Percentiles rank a stretch among this genome's conserved stretches.
phyloP scores from a whole-genome alignment of 169 alveolate genomes.

The Eimeria acervulina region DNA sequence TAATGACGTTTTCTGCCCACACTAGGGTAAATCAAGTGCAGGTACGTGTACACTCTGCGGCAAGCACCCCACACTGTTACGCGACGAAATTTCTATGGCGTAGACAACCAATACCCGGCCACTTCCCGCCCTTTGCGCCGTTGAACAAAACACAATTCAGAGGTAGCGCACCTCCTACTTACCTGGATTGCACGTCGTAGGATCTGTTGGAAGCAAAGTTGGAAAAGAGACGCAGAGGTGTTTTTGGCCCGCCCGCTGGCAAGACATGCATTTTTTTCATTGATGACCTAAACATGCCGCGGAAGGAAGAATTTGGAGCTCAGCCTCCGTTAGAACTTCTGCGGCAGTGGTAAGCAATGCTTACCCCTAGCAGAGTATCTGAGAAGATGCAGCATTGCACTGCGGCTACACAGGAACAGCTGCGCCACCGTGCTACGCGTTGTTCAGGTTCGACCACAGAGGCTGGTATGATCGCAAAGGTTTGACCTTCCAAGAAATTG shows the following conservation, averaged over 20 bases:
- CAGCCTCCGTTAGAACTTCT: conserved; percentile 97
- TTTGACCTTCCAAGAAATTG: conserved; percentile 92
- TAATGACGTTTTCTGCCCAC: conserved; percentile 95
- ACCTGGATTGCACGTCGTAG: conserved; percentile 92
- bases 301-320: conserved; percentile 96
- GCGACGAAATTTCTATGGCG: not conserved
- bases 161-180: conserved; percentile 94
- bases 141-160: conserved; percentile 83
- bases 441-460: conserved; percentile 79
- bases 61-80: not conserved
- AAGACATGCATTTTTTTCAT: conserved; percentile 94
- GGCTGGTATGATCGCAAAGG: conserved; percentile 97
- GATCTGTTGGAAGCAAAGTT: conserved; percentile 95
- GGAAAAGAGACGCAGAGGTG: conserved; percentile 94
- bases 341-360: conserved; percentile 92
- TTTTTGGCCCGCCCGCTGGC: conserved; percentile 95
- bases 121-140: not conserved
- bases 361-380: not conserved
- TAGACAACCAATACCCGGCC: not conserved
- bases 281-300: conserved; percentile 97
- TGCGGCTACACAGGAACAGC: not conserved
- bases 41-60: conserved; percentile 77
- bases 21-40: conserved; percentile 96
- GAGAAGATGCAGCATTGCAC: not conserved
- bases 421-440: not conserved